Percentiles rank a stretch among this genome's conserved stretches.
phyloP scores from a whole-genome alignment of 176 grass and related monocot genomes.

The Poa annua region DNA sequence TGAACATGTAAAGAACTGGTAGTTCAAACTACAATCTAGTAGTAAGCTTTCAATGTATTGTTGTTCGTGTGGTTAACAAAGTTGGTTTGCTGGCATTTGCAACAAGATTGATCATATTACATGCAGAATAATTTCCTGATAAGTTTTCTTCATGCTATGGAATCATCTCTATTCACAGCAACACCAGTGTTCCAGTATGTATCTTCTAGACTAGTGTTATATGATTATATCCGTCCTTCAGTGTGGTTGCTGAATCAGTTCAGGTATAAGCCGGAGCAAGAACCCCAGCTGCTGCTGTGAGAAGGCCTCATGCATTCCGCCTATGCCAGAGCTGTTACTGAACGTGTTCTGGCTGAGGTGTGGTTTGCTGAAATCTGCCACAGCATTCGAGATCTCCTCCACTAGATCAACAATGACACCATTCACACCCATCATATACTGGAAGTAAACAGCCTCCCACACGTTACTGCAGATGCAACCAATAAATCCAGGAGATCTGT shows the following conservation, averaged over 20 bases:
- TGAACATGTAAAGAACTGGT: background rate
- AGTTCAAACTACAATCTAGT: background rate
- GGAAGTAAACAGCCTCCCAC: conserved; percentile 63
- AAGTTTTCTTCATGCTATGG: background rate
- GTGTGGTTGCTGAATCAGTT: conserved; percentile 49
- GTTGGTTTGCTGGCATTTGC: background rate
- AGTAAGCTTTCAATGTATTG: background rate
- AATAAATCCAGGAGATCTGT: conserved; percentile 20
- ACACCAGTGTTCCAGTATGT: conserved; percentile 21
- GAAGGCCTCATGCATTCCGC: conserved; percentile 39
- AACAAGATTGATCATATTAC: conserved; percentile 6
- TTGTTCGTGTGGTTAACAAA: background rate
- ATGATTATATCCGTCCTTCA: conserved; percentile 24
- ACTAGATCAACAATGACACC: conserved; percentile 69
- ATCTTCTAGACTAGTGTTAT: conserved; percentile 29
- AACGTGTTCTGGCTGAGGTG: background rate
- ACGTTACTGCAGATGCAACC: conserved; percentile 55
- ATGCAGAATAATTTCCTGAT: background rate
- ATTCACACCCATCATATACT: conserved; percentile 67
- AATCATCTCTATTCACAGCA: background rate
- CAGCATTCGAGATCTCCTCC: conserved; percentile 59
- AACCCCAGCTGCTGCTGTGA: conserved; percentile 61
- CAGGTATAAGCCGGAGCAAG: conserved; percentile 68
- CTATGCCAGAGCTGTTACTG: background rate
- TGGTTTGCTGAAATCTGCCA: conserved; percentile 42